phyloP scores from a whole-genome alignment of 2,329 filamentous ascomycete species.

The Xylaria sp. region DNA sequence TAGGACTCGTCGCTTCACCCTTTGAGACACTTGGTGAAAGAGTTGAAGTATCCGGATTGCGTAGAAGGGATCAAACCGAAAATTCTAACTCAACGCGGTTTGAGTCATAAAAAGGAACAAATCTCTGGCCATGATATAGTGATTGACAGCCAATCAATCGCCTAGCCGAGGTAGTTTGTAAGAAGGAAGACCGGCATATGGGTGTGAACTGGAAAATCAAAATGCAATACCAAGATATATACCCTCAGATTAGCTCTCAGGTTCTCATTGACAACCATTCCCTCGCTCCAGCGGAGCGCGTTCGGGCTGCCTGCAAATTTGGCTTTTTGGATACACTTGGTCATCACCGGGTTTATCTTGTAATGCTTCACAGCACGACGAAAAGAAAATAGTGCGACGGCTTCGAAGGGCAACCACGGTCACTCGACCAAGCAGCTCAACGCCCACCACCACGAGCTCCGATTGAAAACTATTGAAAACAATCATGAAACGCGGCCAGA shows the following conservation, averaged over 20 bases:
- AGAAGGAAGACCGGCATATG: too few species aligned
- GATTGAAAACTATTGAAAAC: constrained; percentile 63
- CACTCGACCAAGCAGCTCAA: constrained; percentile 40
- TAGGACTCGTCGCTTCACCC: not conserved
- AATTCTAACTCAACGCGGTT: too few species aligned
- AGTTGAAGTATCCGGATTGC: not conserved
- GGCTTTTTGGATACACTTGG: constrained; percentile 64
- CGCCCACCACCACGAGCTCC: constrained; percentile 54
- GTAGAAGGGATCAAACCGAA: not conserved
- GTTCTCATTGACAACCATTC: constrained; percentile 63
- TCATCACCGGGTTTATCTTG: constrained; percentile 61
- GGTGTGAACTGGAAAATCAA: not conserved
- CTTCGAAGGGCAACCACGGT: constrained; percentile 27
- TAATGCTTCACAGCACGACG: constrained; percentile 39
- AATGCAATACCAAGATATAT: constrained; percentile 35
- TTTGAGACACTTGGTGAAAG: not conserved
- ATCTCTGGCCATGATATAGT: too few species aligned
- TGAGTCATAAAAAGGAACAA: too few species aligned
- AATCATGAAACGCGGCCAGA: constrained; percentile 44
- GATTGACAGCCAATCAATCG: too few species aligned
- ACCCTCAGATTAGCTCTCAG: constrained; percentile 68
- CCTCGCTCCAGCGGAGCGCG: constrained; percentile 38
- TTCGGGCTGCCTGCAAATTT: constrained; percentile 64
- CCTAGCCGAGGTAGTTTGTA: too few species aligned
- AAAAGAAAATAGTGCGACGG: constrained; percentile 30